Conservation (phyloP, 2,329 filamentous ascomycete species). For the Aschersonia sp. region DNA sequence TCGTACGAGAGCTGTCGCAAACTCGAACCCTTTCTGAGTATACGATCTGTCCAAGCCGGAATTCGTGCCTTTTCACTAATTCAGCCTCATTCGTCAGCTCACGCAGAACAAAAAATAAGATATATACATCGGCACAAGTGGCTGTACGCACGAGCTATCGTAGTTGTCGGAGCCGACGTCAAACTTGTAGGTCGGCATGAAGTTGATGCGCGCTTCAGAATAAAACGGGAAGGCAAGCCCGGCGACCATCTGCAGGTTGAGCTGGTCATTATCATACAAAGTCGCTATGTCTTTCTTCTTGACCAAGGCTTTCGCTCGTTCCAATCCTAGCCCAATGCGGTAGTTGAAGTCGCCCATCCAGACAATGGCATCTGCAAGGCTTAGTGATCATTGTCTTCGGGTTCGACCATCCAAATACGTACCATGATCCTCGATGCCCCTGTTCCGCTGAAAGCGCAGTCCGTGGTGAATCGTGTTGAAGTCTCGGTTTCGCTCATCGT, state of each 20-base stretch:
- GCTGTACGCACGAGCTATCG: conserved; percentile 61
- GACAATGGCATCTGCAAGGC: conserved; percentile 50
- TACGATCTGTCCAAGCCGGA: conserved; percentile 92
- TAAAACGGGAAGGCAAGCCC: conserved; percentile 84
- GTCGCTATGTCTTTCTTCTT: conserved; percentile 58
- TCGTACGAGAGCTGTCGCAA: conserved; percentile 74
- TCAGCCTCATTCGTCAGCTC: background rate
- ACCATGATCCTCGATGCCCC: conserved; percentile 84
- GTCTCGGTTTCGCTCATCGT: conserved; percentile 88
- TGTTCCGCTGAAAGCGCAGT: conserved; percentile 78
- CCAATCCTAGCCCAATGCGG: conserved; percentile 71
- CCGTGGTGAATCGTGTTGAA: conserved; percentile 82
- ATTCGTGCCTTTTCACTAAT: conserved; percentile 77
- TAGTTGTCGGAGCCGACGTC: conserved; percentile 80
- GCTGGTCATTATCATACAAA: conserved; percentile 84
- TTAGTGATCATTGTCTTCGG: too few relatives aligned
- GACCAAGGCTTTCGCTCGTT: conserved; percentile 62
- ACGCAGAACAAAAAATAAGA: background rate
- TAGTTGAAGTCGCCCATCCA: conserved; percentile 99
- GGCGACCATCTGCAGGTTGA: conserved; percentile 93
- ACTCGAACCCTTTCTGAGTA: conserved; percentile 73
- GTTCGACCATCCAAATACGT: background rate
- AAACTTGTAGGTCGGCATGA: conserved; percentile 91
- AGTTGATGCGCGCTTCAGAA: conserved; percentile 75
- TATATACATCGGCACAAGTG: background rate